Evolutionary conservation across 768 basidiomycete genomes (phyloP).

Genomic region (Russula earlei): DNA sequence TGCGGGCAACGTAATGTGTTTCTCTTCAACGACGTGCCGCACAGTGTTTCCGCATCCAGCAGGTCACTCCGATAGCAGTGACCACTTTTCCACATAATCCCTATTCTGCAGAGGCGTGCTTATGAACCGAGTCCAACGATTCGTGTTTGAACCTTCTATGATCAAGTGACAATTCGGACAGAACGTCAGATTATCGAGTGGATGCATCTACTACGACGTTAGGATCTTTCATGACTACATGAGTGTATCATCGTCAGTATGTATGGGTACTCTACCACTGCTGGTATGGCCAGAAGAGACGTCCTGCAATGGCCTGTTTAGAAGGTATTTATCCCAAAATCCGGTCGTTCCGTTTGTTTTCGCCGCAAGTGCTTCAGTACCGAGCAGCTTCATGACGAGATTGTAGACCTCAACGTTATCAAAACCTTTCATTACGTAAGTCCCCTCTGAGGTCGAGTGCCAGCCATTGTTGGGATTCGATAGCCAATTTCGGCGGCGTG

Average conservation of each 20-base stretch:
- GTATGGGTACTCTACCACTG: not conserved
- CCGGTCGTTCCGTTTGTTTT: slow-evolving; percentile 66
- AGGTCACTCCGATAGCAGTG: not conserved
- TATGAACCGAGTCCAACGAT: not conserved
- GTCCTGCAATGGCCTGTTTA: slow-evolving; percentile 24
- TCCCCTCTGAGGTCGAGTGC: slow-evolving; percentile 56
- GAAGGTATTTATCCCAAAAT: slow-evolving; percentile 77
- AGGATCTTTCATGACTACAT: too few species aligned
- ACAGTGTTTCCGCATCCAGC: not conserved
- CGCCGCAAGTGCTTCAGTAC: slow-evolving; percentile 46
- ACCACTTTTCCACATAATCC: not conserved
- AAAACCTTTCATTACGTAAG: slow-evolving; percentile 76
- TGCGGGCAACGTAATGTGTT: not conserved
- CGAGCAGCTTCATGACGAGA: slow-evolving; percentile 67
- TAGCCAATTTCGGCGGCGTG: slow-evolving; percentile 21
- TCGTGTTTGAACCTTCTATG: too few species aligned
- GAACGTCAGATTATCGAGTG: too few species aligned
- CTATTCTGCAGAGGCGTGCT: not conserved
- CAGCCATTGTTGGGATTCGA: slow-evolving; percentile 40
- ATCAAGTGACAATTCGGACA: too few species aligned
- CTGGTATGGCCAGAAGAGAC: too few species aligned
- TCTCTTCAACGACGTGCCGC: not conserved
- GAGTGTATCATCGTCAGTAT: too few species aligned
- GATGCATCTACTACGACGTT: too few species aligned
- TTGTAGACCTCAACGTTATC: slow-evolving; percentile 80